phyloP scores from a whole-genome alignment of 345 rosid species.

The Aethionema arabicum region DNA sequence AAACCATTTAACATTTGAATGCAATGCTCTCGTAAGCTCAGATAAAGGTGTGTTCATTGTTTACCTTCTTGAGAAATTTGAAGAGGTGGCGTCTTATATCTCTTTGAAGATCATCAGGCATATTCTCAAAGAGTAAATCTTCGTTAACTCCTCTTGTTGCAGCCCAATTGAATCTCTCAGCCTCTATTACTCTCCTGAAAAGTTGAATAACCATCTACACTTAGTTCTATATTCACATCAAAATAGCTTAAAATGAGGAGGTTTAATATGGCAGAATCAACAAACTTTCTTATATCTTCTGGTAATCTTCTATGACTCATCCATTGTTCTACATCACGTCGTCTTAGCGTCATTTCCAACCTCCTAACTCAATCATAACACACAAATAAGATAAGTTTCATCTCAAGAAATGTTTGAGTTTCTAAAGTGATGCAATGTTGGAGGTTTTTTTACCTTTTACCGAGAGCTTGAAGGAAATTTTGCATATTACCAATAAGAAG shows the following conservation, averaged over 20 bases:
- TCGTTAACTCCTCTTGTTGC: constrained; percentile 91
- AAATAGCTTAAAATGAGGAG: constrained; percentile 10
- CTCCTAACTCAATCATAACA: too few relatives aligned
- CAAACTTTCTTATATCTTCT: constrained; percentile 59
- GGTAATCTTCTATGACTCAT: constrained; percentile 91
- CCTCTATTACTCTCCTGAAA: constrained; percentile 68
- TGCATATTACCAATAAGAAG: constrained; percentile 96
- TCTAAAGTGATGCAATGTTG: not conserved
- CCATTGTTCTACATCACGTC: constrained; percentile 94
- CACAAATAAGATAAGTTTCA: too few relatives aligned
- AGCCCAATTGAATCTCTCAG: constrained; percentile 87
- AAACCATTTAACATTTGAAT: constrained; percentile 15
- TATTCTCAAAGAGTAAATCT: constrained; percentile 59
- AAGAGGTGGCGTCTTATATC: constrained; percentile 89
- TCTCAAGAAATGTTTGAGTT: constrained; percentile 1
- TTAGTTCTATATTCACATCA: constrained; percentile 7
- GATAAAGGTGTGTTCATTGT: not conserved
- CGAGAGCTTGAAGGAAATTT: constrained; percentile 87
- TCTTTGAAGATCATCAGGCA: constrained; percentile 89
- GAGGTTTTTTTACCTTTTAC: constrained; percentile 51
- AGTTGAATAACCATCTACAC: constrained; percentile 4
- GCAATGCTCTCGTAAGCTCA: too few relatives aligned
- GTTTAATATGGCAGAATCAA: not conserved
- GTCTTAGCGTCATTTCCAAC: constrained; percentile 78
- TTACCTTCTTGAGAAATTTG: constrained; percentile 72